A percentile compares a stretch with the other conserved stretches of the same genome.
Evolutionary conservation across 176 grass and related monocot species (phyloP).

Genomic region (Eleusine coracana): DNA sequence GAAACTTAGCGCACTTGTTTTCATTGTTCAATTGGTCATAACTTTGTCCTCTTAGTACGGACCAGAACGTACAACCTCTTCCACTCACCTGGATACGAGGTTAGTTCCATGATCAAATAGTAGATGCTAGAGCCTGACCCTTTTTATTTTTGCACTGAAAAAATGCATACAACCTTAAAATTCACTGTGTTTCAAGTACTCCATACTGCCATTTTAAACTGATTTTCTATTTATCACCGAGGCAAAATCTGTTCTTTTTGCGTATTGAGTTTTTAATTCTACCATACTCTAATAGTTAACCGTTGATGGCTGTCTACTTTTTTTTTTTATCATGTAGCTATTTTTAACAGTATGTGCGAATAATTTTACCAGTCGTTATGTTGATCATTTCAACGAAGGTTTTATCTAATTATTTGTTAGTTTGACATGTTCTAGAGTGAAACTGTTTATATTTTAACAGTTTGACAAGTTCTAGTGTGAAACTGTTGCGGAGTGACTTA

Average conservation of each 20-base stretch:
- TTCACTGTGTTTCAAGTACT: not conserved
- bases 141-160: not conserved
- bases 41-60: not conserved
- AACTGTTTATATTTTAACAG: not conserved
- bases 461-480: not conserved
- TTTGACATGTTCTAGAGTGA: not conserved
- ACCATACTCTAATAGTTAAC: not conserved
- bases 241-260: not conserved
- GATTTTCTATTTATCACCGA: not conserved
- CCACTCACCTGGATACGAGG: not conserved
- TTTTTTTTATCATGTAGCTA: not conserved
- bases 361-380: not conserved
- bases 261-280: not conserved
- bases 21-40: not conserved
- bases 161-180: too few relatives aligned
- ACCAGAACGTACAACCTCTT: not conserved
- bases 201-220: not conserved
- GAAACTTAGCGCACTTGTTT: not conserved
- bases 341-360: not conserved
- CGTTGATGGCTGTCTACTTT: not conserved
- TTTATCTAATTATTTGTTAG: not conserved
- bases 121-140: not conserved
- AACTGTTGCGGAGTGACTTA: not conserved
- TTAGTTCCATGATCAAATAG: not conserved
- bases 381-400: not conserved